A percentile compares a stretch with the other conserved stretches of the same genome.
Evolutionary conservation across 345 rosid genomes (phyloP).

Genomic region (Hibiscus mutabilis): DNA sequence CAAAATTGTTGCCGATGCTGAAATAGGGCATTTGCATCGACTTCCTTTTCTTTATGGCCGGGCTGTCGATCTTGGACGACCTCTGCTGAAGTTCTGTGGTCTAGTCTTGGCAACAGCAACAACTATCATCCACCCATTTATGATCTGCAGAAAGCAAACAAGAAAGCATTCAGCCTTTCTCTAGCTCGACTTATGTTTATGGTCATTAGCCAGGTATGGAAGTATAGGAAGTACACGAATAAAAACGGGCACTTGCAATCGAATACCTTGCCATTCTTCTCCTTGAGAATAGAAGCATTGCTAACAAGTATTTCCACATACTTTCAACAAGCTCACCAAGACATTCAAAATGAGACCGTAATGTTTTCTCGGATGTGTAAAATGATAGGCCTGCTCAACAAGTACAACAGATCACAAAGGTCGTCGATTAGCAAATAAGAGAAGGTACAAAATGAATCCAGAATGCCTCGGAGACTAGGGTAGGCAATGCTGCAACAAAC

Average conservation of each 20-base stretch:
- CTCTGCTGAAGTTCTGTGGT: conserved; percentile 38
- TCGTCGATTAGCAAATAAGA: conserved; percentile 7
- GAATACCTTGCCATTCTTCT: conserved; percentile 91
- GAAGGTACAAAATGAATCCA: neutral
- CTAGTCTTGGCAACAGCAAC: conserved; percentile 79
- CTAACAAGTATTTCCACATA: conserved; percentile 9
- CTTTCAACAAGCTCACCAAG: conserved; percentile 95
- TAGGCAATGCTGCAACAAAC: neutral
- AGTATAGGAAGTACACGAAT: neutral
- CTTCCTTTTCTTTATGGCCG: neutral
- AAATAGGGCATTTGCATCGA: neutral
- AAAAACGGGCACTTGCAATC: neutral
- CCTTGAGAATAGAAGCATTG: conserved; percentile 30
- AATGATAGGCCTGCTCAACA: conserved; percentile 61
- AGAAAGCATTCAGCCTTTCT: conserved; percentile 13
- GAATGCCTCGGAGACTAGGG: neutral
- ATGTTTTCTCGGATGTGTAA: conserved; percentile 90
- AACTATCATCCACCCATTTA: conserved; percentile 99
- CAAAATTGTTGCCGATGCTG: neutral
- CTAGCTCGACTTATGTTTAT: neutral
- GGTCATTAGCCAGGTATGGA: neutral
- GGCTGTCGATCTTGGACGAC: conserved; percentile 17
- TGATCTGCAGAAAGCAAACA: conserved; percentile 47
- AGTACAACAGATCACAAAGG: neutral
- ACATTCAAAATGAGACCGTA: conserved; percentile 80